phyloP scores from a whole-genome alignment of 75 land plant genomes.

The Cupressus sempervirens region DNA sequence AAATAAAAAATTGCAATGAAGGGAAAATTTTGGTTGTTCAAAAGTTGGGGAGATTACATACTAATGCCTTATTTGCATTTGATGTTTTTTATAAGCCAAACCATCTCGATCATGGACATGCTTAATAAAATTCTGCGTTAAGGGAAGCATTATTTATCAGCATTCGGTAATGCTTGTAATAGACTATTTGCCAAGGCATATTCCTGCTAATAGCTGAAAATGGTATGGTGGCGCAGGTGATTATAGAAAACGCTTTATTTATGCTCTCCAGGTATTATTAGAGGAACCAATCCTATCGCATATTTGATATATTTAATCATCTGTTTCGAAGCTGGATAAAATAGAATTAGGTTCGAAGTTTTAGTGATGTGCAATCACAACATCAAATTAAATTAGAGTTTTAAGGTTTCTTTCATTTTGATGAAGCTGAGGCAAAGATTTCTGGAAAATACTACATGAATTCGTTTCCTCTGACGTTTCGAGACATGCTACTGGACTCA shows the following conservation, averaged over 20 bases:
- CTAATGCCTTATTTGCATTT: neutral
- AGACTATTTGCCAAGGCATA: neutral
- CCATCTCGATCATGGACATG: neutral
- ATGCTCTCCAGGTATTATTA: neutral
- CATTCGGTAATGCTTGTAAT: neutral
- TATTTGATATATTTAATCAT: neutral
- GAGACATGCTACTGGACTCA: too few species aligned
- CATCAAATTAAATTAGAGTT: neutral
- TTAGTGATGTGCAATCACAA: neutral
- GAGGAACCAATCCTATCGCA: neutral
- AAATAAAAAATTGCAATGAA: too few species aligned
- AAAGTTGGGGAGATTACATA: too few species aligned
- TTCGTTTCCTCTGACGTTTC: too few species aligned
- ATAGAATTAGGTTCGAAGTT: neutral
- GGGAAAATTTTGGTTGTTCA: too few species aligned
- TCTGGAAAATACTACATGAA: too few species aligned
- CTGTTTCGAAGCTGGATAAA: neutral
- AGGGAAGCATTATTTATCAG: neutral
- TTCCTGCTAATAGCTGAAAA: neutral
- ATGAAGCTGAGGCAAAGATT: too few species aligned
- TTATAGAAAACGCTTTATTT: neutral
- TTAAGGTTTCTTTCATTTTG: too few species aligned
- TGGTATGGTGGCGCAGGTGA: neutral
- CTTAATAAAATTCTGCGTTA: neutral
- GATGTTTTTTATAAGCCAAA: neutral